A percentile compares a stretch with the other conserved stretches of the same genome.
These are phyloP conservation scores for Phytophthora hybrid DNA, from an alignment of 352 stramenopile species.

Conservation along the genomic window DNA sequence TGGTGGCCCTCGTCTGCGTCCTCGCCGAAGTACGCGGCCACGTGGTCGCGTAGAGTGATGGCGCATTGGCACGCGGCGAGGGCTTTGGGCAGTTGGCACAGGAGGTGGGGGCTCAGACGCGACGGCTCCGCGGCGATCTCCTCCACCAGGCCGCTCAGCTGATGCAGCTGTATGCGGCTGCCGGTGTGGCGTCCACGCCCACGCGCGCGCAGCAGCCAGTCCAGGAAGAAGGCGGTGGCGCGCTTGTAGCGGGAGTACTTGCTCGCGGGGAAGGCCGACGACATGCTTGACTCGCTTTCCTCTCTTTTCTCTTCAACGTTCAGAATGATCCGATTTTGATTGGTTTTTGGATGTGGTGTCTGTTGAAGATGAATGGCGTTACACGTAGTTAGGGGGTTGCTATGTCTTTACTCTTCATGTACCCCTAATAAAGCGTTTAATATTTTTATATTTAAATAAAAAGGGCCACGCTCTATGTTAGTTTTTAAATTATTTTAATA, in stretches of 20 bases:
- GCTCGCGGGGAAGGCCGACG: neutral
- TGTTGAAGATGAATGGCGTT: too few species aligned
- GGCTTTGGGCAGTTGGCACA: conserved; percentile 15
- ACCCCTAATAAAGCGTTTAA: too few species aligned
- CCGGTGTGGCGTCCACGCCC: neutral
- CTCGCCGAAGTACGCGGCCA: neutral
- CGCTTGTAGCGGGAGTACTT: conserved; percentile 17
- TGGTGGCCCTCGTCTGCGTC: neutral
- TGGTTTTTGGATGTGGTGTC: too few species aligned
- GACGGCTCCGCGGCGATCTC: conserved; percentile 5
- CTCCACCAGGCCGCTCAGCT: neutral
- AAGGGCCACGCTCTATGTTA: too few species aligned
- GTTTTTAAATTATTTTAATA: too few species aligned
- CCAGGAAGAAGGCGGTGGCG: conserved; percentile 3
- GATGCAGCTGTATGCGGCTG: neutral
- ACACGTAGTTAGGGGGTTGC: too few species aligned
- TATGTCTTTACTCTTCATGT: too few species aligned
- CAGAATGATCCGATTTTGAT: too few species aligned
- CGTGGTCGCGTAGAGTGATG: neutral
- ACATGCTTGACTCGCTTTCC: too few species aligned
- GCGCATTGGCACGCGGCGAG: conserved; percentile 21
- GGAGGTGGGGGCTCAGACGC: conserved; percentile 9
- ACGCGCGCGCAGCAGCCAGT: neutral
- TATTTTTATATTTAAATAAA: too few species aligned
- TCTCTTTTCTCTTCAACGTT: too few species aligned